phyloP scores from a whole-genome alignment of 1,284 basidiomycete species.

The Puccinia triticina region DNA sequence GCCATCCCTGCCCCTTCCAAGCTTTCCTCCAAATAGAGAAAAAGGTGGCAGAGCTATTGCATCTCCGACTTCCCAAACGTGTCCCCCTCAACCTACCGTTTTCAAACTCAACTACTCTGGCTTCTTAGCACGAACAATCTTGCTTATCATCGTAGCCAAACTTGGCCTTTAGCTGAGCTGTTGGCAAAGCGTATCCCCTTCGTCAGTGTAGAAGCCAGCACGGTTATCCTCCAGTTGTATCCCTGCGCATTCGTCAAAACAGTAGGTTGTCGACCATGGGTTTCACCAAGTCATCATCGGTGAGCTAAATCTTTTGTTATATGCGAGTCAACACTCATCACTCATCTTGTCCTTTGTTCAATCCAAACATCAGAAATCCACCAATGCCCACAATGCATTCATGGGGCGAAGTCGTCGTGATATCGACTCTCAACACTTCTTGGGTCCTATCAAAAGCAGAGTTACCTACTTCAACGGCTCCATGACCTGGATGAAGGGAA shows the following conservation, averaged over 20 bases:
- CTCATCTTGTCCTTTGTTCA: not conserved
- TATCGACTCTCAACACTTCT: slow-evolving; percentile 39
- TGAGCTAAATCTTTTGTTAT: not conserved
- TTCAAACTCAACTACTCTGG: not conserved
- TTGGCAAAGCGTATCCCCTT: too few species aligned
- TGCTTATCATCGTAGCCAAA: too few species aligned
- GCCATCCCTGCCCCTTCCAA: slow-evolving; percentile 14
- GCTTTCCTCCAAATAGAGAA: not conserved
- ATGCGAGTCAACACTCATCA: not conserved
- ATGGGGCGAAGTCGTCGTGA: slow-evolving; percentile 26
- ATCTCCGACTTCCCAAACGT: not conserved
- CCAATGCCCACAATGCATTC: slow-evolving; percentile 29
- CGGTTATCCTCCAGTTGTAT: not conserved
- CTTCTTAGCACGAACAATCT: not conserved
- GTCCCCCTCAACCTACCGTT: not conserved
- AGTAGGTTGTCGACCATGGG: not conserved
- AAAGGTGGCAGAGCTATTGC: not conserved
- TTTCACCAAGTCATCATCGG: not conserved
- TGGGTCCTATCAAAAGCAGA: slow-evolving; percentile 27
- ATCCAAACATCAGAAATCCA: not conserved
- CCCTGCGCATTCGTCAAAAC: not conserved
- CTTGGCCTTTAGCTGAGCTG: not conserved
- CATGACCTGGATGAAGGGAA: slow-evolving; percentile 43
- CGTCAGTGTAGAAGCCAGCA: not conserved
- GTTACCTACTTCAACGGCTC: slow-evolving; percentile 39